Percentiles rank a stretch among this genome's conserved stretches.
phyloP scores from a whole-genome alignment of 441 rosid species.

The Oxalis stricta region DNA sequence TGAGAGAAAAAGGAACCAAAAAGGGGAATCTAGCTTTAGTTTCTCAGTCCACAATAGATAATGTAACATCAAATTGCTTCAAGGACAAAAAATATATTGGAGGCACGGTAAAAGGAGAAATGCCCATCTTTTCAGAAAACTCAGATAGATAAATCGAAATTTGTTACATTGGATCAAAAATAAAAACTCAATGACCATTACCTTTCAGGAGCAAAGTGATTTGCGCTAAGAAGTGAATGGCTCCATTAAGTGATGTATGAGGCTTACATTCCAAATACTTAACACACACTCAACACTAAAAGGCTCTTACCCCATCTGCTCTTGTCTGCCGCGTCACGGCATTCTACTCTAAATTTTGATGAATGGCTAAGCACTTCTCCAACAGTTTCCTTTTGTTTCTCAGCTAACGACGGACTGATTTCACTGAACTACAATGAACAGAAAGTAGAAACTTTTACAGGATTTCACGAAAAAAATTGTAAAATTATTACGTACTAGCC shows the following conservation, averaged over 20 bases:
- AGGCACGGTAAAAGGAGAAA: neutral
- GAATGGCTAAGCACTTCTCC: constrained; percentile 73
- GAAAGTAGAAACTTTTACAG: constrained; percentile 7
- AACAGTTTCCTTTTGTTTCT: constrained; percentile 74
- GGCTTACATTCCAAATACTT: too few species aligned
- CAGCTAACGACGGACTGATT: constrained; percentile 83
- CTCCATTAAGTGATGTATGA: too few species aligned
- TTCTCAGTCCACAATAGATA: neutral
- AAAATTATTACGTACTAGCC: too few species aligned
- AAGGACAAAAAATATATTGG: neutral
- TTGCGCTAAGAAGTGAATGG: too few species aligned
- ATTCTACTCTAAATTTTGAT: constrained; percentile 71
- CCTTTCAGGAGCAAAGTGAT: too few species aligned
- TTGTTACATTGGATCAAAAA: too few species aligned
- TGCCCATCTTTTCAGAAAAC: too few species aligned
- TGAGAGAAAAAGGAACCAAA: neutral
- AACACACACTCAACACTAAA: too few species aligned
- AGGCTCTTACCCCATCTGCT: constrained; percentile 75
- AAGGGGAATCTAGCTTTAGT: neutral
- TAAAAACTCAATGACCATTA: too few species aligned
- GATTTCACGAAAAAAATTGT: too few species aligned
- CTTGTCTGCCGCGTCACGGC: constrained; percentile 76
- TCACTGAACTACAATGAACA: constrained; percentile 67
- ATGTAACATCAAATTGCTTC: neutral
- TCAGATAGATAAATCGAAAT: too few species aligned